phyloP scores from a whole-genome alignment of 225 moss, liverwort and hornwort species.

The Pseudisothecium myosuroides region DNA sequence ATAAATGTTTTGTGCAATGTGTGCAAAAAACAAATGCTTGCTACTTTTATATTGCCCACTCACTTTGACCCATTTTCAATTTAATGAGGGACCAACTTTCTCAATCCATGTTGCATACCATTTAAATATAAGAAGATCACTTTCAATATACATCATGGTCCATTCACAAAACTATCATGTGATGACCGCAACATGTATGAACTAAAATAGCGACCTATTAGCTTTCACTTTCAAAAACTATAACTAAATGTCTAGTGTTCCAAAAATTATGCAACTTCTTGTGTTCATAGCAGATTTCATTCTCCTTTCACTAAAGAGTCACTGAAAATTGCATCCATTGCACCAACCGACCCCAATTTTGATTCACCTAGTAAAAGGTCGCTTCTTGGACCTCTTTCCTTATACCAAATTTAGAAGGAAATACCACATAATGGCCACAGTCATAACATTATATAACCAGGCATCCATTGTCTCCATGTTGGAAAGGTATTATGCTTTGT shows the following conservation, averaged over 20 bases:
- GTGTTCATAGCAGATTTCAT: accelerated
- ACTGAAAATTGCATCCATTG: not conserved
- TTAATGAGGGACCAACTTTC: accelerated
- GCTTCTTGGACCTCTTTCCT: accelerated
- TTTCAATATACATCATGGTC: not conserved
- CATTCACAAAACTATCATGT: not conserved
- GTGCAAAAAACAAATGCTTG: not conserved
- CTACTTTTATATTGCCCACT: not conserved
- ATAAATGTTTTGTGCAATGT: not conserved
- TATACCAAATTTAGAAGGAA: not conserved
- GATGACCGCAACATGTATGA: accelerated
- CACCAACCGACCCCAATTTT: accelerated
- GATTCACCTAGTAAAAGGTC: accelerated
- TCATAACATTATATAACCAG: no score
- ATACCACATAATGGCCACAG: accelerated
- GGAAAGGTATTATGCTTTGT: accelerated
- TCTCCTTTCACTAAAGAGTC: not conserved
- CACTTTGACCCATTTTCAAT: not conserved
- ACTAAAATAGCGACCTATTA: accelerated
- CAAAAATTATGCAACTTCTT: not conserved
- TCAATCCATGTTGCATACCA: not conserved
- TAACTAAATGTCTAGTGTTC: not conserved
- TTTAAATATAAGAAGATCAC: not conserved
- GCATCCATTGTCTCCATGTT: no score
- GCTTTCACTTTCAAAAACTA: not conserved